phyloP scores from a whole-genome alignment of 441 rosid genomes.

The Gossypium lobatum region DNA sequence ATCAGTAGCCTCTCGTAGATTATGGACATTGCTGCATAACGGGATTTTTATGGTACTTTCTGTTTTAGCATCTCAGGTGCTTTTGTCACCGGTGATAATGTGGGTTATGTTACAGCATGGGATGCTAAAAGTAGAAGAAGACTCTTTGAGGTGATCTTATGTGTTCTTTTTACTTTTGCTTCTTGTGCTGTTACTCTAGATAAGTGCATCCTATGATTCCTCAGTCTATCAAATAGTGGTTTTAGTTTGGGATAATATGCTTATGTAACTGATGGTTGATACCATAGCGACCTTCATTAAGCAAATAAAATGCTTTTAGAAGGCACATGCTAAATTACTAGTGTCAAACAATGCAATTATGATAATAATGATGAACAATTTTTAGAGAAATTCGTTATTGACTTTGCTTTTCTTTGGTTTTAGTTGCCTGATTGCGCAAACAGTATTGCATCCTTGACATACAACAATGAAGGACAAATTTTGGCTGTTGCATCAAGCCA shows the following conservation, averaged over 20 bases:
- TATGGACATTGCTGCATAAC: slow-evolving; percentile 14
- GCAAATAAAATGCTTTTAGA: background rate
- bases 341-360: background rate
- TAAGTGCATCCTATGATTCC: background rate
- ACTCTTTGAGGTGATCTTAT: slow-evolving; percentile 52
- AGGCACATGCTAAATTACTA: background rate
- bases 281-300: background rate
- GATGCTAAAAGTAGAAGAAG: slow-evolving; percentile 55
- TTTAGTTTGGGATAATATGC: background rate
- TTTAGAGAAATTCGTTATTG: too few relatives aligned
- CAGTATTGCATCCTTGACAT: slow-evolving; percentile 68
- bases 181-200: background rate
- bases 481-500: slow-evolving; percentile 82
- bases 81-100: slow-evolving; percentile 74
- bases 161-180: background rate
- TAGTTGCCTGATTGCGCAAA: slow-evolving; percentile 65
- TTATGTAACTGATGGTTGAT: background rate
- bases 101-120: slow-evolving; percentile 65
- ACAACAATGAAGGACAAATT: slow-evolving; percentile 49
- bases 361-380: background rate
- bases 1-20: slow-evolving; percentile 6
- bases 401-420: slow-evolving; percentile 19
- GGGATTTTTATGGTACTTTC: slow-evolving; percentile 13
- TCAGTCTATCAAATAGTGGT: background rate
- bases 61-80: slow-evolving; percentile 41